These are phyloP conservation scores for Coccomyxa subellipsoidea DNA, from an alignment of 163 green algal genomes.

Conservation along the genomic window DNA sequence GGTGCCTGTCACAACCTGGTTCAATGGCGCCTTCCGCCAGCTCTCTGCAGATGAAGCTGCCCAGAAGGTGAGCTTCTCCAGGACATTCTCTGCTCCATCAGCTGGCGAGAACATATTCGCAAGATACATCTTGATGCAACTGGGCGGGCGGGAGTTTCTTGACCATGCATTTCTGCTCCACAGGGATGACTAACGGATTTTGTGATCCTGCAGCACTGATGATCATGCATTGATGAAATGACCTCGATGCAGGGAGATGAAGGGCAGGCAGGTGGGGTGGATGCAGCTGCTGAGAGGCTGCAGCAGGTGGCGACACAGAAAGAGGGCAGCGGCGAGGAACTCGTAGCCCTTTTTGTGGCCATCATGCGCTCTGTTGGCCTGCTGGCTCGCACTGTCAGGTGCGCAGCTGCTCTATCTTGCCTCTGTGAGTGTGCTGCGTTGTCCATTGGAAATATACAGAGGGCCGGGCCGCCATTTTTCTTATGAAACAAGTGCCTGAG, in stretches of 20 bases:
- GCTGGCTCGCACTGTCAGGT: constrained; percentile 42
- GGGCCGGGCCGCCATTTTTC: background rate
- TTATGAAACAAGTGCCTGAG: background rate
- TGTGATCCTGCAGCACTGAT: too few species aligned
- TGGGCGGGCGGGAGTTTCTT: too few species aligned
- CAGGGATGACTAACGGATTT: too few species aligned
- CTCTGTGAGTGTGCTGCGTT: too few species aligned
- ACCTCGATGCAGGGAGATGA: constrained; percentile 15
- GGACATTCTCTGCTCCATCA: too few species aligned
- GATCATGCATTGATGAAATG: background rate
- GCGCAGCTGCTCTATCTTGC: background rate
- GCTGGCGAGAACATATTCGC: too few species aligned
- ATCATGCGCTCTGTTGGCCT: constrained; percentile 53
- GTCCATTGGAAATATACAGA: too few species aligned
- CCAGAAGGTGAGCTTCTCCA: background rate
- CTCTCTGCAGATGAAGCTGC: background rate
- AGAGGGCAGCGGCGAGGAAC: constrained; percentile 38
- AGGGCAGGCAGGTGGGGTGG: background rate
- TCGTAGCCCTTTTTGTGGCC: constrained; percentile 63
- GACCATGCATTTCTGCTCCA: too few species aligned
- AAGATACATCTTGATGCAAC: too few species aligned
- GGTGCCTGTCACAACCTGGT: constrained; percentile 35
- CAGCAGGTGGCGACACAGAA: constrained; percentile 6
- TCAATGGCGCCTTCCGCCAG: constrained; percentile 35
- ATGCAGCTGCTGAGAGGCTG: constrained; percentile 25